Conservation (phyloP, 1,284 basidiomycete species). For the Uromyces viciae-fabae region DNA sequence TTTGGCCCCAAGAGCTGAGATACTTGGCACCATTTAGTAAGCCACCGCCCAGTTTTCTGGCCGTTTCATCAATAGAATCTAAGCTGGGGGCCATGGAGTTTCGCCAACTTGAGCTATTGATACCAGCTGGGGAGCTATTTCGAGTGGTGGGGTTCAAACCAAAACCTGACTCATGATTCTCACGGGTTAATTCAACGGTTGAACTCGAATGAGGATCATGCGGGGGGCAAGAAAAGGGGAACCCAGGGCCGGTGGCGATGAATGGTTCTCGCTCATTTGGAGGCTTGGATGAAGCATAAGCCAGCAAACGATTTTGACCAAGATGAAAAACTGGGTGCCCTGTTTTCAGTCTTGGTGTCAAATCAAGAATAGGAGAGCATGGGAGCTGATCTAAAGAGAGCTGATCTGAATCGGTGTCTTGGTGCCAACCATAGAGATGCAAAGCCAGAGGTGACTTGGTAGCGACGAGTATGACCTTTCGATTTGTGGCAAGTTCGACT, state of each 20-base stretch:
- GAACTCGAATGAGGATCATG: neutral
- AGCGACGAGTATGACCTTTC: slow-evolving; percentile 12
- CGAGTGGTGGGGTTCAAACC: neutral
- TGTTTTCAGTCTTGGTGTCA: slow-evolving; percentile 28
- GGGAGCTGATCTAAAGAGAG: slow-evolving; percentile 4
- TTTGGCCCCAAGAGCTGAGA: slow-evolving; percentile 37
- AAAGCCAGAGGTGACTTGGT: slow-evolving; percentile 25
- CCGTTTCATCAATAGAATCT: slow-evolving; percentile 41
- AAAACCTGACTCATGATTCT: neutral
- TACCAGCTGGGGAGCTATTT: neutral
- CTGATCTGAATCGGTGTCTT: neutral
- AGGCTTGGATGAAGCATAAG: slow-evolving; percentile 29
- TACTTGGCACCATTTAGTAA: slow-evolving; percentile 30
- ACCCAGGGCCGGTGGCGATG: slow-evolving; percentile 25
- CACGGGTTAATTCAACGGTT: neutral
- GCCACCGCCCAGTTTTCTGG: slow-evolving; percentile 32
- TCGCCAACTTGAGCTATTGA: slow-evolving; percentile 30
- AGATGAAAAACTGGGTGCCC: slow-evolving; percentile 26
- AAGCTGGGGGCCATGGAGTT: slow-evolving; percentile 25
- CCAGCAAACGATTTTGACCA: slow-evolving; percentile 26
- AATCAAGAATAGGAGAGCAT: slow-evolving; percentile 36
- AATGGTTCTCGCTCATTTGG: slow-evolving; percentile 27
- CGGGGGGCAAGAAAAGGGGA: slow-evolving; percentile 7
- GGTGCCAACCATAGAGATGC: slow-evolving; percentile 4
- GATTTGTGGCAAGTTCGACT: slow-evolving; percentile 13